Percentiles rank a stretch among this genome's conserved stretches.
phyloP scores from a whole-genome alignment of 768 basidiomycete species.

The Pleurotus ostreatus region DNA sequence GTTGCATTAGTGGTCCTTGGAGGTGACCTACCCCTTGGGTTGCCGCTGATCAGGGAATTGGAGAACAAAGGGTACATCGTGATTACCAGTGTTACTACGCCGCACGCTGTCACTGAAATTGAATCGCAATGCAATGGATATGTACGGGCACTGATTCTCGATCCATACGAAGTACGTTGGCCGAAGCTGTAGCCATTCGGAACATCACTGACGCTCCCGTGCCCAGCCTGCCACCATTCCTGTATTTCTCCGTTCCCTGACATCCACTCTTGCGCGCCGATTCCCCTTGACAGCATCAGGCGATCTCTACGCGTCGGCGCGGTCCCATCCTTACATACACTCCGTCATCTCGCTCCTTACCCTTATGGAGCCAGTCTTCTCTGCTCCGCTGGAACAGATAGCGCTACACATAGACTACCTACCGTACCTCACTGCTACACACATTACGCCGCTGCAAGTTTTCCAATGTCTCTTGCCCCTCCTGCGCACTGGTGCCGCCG shows the following conservation, averaged over 20 bases:
- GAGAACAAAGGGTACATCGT: slow-evolving; percentile 82
- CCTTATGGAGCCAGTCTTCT: slow-evolving; percentile 37
- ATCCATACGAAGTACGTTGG: slow-evolving; percentile 62
- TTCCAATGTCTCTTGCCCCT: slow-evolving; percentile 76
- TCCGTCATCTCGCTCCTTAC: slow-evolving; percentile 76
- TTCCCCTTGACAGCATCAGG: slow-evolving; percentile 79
- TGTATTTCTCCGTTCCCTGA: slow-evolving; percentile 76
- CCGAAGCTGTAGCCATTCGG: neutral
- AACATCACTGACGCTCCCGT: neutral
- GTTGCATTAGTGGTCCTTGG: slow-evolving; percentile 65
- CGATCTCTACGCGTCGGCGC: slow-evolving; percentile 72
- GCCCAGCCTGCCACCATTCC: slow-evolving; percentile 65
- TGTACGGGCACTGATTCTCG: slow-evolving; percentile 76
- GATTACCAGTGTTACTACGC: slow-evolving; percentile 70
- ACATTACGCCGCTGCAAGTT: slow-evolving; percentile 72
- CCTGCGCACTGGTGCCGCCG: slow-evolving; percentile 62
- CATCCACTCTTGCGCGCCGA: slow-evolving; percentile 73
- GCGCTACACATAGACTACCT: slow-evolving; percentile 60
- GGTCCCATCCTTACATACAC: slow-evolving; percentile 67
- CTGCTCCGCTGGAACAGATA: slow-evolving; percentile 69
- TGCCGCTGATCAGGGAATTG: slow-evolving; percentile 69
- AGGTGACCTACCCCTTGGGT: slow-evolving; percentile 68
- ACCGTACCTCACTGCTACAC: slow-evolving; percentile 69
- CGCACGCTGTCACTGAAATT: slow-evolving; percentile 59
- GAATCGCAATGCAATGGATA: slow-evolving; percentile 70